phyloP scores from a whole-genome alignment of 768 basidiomycete genomes.

The Lentinula sp. region DNA sequence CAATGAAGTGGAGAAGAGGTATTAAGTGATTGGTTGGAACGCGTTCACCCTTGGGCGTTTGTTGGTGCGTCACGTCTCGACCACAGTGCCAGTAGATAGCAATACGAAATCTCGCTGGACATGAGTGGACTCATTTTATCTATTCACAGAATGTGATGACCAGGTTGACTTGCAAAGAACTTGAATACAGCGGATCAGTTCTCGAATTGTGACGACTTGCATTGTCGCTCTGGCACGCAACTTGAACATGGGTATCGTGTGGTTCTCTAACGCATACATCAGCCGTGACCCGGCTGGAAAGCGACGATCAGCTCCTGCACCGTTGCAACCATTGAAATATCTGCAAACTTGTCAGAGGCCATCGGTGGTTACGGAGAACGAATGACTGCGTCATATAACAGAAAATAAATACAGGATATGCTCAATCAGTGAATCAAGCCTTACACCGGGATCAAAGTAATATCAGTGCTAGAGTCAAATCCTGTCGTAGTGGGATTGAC shows the following conservation, averaged over 20 bases:
- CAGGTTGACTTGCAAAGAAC: not conserved
- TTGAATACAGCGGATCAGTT: not conserved
- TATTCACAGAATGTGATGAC: conserved; percentile 6
- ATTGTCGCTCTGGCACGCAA: conserved; percentile 25
- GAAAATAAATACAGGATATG: not conserved
- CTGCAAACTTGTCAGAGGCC: conserved; percentile 7
- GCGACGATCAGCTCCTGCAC: conserved; percentile 14
- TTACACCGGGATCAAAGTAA: conserved; percentile 28
- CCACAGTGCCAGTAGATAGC: no score
- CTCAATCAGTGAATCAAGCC: not conserved
- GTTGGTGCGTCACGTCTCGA: no score
- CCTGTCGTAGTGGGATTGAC: conserved; percentile 25
- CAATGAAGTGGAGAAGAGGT: no score
- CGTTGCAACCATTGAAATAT: conserved; percentile 23
- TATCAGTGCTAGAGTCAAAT: conserved; percentile 27
- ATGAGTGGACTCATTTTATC: not conserved
- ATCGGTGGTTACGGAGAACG: conserved; percentile 30
- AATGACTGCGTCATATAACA: conserved; percentile 14
- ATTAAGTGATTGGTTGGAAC: no score
- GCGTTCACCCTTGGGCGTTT: no score
- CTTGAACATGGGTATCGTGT: conserved; percentile 23
- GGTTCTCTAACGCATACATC: conserved; percentile 16
- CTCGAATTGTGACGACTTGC: conserved; percentile 7
- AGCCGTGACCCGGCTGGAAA: not conserved
- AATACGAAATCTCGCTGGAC: no score